Evolutionary conservation across 2,329 filamentous ascomycete species (phyloP), one percentile per base, ranked within the genome.

Genomic region (Penicillium sp.): DNA sequence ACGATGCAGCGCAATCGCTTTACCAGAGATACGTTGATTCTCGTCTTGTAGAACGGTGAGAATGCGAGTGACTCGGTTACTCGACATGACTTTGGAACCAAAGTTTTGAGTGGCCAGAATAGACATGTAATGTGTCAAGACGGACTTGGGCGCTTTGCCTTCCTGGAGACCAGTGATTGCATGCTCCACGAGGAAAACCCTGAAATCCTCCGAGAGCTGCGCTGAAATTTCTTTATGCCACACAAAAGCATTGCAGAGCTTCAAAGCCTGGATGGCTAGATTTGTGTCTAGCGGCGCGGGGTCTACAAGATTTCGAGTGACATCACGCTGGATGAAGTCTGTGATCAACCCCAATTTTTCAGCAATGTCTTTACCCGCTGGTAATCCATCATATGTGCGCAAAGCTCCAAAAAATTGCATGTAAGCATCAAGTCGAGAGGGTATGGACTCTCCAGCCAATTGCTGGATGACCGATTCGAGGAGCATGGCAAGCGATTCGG

Each of bases 311-410:
- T 83, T 85, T 10, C 84, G 79, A 6, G 80, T 81, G 23, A 96
- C 79, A 67, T 99, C 94, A 54, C 92, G 83, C 64, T 88, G 85
- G 50, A 97, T 90, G 67, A 91, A 96, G 54, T 90, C 87, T 60
- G 85, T 84, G 53, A 97, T 81, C 2, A 89, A 74, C 10, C 81
- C 80, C 79, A 96, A 87, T 70, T 94, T 95, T 46, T 84, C 82
- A 52, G 85, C 81, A 49, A 95, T 77, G 10, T 85, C 85, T 51
- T 87, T 83, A 33, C 84, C 77, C 60, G 94, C 87, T 0, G 91
- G 91, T 13, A 95, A 75, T 60, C 89, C 88, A 57, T 92, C 89
- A 52, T 93, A 96, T 6, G 87, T 82, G 68, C 90, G 89, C 62
- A 96, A 77, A 4, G 87, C 85, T 31, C 85, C 82, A 29, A 87